These are phyloP conservation scores for Heimioporus sp. DNA, from an alignment of 768 basidiomycete species.

Conservation along the genomic window DNA sequence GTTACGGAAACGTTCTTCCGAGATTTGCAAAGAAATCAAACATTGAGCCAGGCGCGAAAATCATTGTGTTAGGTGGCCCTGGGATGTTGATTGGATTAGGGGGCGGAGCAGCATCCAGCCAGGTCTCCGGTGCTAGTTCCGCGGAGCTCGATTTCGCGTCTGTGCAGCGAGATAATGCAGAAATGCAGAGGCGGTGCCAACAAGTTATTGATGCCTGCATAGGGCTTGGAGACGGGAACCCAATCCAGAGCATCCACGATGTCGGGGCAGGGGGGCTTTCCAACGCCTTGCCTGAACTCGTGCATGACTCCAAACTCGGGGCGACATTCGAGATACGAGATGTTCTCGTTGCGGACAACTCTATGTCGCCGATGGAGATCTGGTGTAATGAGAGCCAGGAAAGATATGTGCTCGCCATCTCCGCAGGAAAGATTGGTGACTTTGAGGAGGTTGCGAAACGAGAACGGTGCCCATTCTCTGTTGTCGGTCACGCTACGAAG, in stretches of 20 bases:
- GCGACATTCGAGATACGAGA: constrained; percentile 93
- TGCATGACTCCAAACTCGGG: constrained; percentile 93
- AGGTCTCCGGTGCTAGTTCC: constrained; percentile 85
- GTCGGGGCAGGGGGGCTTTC: constrained; percentile 97
- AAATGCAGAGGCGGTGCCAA: constrained; percentile 97
- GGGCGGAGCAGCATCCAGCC: constrained; percentile 94
- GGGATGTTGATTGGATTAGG: constrained; percentile 96
- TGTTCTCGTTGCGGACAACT: constrained; percentile 85
- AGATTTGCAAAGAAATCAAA: constrained; percentile 74
- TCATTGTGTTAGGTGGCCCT: constrained; percentile 93
- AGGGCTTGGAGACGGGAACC: constrained; percentile 55
- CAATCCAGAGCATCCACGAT: constrained; percentile 96
- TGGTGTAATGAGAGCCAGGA: constrained; percentile 99
- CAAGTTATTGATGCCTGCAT: constrained; percentile 96
- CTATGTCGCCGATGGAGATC: constrained; percentile 99
- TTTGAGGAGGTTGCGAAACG: constrained; percentile 81
- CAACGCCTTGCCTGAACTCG: constrained; percentile 95
- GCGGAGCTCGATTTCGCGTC: constrained; percentile 96
- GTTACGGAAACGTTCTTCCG: constrained; percentile 89
- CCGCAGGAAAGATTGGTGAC: constrained; percentile 51
- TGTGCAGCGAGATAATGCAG: constrained; percentile 96
- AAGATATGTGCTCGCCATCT: constrained; percentile 92
- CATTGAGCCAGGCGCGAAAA: constrained; percentile 79
- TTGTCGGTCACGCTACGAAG: constrained; percentile 85
- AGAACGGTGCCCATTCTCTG: constrained; percentile 90